Evolutionary conservation across 2,329 filamentous ascomycete genomes (phyloP), one percentile per base, ranked within the genome.

Genomic region (Monosporascus sp.): DNA sequence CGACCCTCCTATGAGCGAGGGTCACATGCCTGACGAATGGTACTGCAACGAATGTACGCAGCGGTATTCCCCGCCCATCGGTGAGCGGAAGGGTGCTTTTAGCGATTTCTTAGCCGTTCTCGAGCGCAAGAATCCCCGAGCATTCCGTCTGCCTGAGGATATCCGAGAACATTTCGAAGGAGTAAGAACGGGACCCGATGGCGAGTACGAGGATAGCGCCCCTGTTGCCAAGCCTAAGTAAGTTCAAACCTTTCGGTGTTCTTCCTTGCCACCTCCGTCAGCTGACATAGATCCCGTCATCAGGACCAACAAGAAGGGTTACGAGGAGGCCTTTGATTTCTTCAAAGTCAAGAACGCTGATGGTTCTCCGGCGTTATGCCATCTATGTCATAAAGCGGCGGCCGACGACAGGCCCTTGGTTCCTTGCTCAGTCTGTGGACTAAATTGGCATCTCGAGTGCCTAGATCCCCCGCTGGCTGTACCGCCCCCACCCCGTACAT

Each of bases 391-490:
- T 58, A 78, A 79, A 63, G 80, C 86, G 27, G 82, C 86, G 46
- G 75, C 81, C 20, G 70, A 74, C 57, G 79, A 79, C 61, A 83
- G 88, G 25, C 82, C 87, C 60, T 91, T 97, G 62, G 87, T 97
- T 60, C 84, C 88, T 46, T 99, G 93, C 74, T 91, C 91, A 1
- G 60, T 66, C 63, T 99, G 93, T 71, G 78, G 82, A 14, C 79
- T 90, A 37, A 81, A 86, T 65, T 99, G 92, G 88, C 94, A 99
- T 73, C 77, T 96, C 49, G 93, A 97, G 70, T 99, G 94, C 71
- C 75, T 96, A 17, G 86, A 95, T 65, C 89, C 90, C 27, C 92
- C 93, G 37, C 74, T 92, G 65, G 84, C 91, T 37, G 84, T 88
- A 52, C 88, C 90, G 39, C 92, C 92, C 11, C 80, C 84, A 49